Conservation (phyloP, 2,329 filamentous ascomycete species). For the Fusarium sp. region DNA sequence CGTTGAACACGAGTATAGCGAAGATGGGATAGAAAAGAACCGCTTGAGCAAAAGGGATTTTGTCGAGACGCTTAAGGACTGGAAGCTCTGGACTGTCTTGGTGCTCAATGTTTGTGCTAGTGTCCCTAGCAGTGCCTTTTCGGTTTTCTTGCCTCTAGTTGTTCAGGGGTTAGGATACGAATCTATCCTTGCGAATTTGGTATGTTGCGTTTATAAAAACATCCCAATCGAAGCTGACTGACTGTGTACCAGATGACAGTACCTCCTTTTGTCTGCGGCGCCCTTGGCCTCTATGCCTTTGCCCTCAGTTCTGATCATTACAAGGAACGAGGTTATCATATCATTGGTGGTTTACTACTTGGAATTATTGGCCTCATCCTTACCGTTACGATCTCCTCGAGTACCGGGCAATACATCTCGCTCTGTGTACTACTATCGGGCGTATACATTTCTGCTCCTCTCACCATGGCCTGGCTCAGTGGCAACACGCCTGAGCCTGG, state of each 20-base stretch:
- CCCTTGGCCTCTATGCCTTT: constrained; percentile 46
- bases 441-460: constrained; percentile 45
- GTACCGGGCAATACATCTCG: constrained; percentile 41
- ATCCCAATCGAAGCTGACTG: not conserved
- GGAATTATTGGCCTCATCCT: constrained; percentile 44
- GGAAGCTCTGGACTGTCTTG: constrained; percentile 47
- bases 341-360: constrained; percentile 42
- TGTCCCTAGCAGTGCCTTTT: constrained; percentile 46
- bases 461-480: constrained; percentile 48
- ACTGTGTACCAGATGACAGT: constrained; percentile 43
- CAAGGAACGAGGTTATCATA: constrained; percentile 46
- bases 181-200: constrained; percentile 46
- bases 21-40: constrained; percentile 45
- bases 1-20: constrained; percentile 45
- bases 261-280: constrained; percentile 47
- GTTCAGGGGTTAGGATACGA: constrained; percentile 47
- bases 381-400: constrained; percentile 42
- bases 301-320: constrained; percentile 45
- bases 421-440: constrained; percentile 46
- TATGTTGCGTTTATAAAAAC: constrained; percentile 10
- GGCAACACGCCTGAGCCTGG: constrained; percentile 49
- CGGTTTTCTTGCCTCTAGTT: constrained; percentile 47
- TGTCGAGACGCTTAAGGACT: constrained; percentile 46
- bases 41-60: constrained; percentile 43
- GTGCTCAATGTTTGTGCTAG: constrained; percentile 47